Evolutionary conservation across 2,329 filamentous ascomycete species (phyloP).

Genomic region (Neopestalotiopsis rosae): DNA sequence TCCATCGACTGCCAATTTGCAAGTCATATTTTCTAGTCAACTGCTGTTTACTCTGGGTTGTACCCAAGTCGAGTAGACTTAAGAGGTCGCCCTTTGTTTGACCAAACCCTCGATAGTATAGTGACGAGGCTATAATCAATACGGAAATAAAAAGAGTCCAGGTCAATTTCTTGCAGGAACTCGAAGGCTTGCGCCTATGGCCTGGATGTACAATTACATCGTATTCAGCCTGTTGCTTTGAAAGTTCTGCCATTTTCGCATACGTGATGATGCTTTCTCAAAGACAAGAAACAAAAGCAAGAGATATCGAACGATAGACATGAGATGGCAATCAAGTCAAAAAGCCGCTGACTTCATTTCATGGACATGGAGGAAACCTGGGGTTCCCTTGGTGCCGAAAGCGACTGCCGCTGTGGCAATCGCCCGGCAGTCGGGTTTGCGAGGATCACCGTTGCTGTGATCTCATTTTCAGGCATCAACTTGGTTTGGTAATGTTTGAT

Average conservation of each 20-base stretch:
- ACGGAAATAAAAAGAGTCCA: neutral
- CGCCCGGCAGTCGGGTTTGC: neutral
- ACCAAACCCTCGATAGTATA: neutral
- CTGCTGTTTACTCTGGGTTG: neutral
- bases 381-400: neutral
- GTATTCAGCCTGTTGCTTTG: neutral
- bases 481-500: neutral
- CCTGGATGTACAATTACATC: neutral
- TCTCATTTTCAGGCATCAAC: neutral
- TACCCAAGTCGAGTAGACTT: neutral
- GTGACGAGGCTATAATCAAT: neutral
- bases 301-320: neutral
- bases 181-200: neutral
- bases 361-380: too few relatives aligned
- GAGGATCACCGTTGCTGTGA: neutral
- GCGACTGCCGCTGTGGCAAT: neutral
- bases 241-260: neutral
- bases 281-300: neutral
- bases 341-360: too few relatives aligned
- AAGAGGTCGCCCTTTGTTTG: neutral
- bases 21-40: constrained; percentile 8
- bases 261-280: neutral
- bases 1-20: constrained; percentile 17
- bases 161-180: neutral
- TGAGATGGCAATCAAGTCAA: neutral